Conservation (phyloP, 1,284 basidiomycete genomes). For the Stereum hirsutum region DNA sequence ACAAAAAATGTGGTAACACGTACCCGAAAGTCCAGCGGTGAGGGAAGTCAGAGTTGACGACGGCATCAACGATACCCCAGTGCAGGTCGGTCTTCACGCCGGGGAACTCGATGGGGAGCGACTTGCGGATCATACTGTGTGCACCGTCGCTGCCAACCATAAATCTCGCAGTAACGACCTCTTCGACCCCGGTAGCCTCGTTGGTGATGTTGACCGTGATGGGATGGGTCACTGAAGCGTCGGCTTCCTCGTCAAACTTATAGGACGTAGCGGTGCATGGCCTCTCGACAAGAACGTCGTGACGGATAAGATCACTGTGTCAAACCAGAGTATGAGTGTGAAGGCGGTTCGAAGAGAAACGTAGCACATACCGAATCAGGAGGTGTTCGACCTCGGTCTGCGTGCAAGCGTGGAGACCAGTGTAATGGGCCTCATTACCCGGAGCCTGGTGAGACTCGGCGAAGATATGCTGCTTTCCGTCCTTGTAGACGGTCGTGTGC, state of each 20-base stretch:
- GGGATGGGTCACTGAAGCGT: background rate
- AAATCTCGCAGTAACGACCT: background rate
- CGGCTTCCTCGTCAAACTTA: background rate
- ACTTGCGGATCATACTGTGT: slow-evolving; percentile 1
- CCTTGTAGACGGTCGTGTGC: background rate
- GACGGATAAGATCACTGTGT: background rate
- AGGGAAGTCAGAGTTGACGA: background rate
- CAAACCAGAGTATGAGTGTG: background rate
- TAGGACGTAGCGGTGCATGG: background rate
- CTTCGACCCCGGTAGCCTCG: background rate
- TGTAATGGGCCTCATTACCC: background rate
- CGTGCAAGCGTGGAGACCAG: background rate
- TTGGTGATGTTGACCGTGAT: background rate
- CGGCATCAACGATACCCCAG: background rate
- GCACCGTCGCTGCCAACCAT: background rate
- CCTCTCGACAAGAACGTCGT: background rate
- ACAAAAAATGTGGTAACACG: no score
- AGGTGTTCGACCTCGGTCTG: background rate
- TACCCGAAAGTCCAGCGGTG: slow-evolving; percentile 1
- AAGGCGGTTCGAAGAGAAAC: background rate
- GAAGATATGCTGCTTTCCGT: background rate
- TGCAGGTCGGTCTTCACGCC: background rate
- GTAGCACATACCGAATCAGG: background rate
- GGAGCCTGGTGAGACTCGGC: background rate
- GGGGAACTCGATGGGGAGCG: background rate